Conservation (phyloP, 2,329 filamentous ascomycete genomes). For the Dactylellina haptotyla region DNA sequence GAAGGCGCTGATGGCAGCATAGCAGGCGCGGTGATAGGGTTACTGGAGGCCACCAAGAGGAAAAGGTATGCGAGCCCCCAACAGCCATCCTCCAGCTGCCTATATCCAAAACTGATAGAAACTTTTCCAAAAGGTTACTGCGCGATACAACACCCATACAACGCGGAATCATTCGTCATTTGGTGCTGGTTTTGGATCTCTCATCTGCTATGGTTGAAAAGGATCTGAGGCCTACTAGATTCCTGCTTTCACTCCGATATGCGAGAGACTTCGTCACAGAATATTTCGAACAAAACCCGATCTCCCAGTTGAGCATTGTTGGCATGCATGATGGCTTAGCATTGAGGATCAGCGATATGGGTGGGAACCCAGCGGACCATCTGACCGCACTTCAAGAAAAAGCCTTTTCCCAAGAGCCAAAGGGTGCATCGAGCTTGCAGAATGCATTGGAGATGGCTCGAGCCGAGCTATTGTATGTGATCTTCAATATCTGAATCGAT, state of each 20-base stretch:
- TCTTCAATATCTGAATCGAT: neutral
- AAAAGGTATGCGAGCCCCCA: conserved; percentile 66
- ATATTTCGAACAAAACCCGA: conserved; percentile 98
- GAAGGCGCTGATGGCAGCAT: conserved; percentile 83
- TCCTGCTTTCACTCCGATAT: conserved; percentile 82
- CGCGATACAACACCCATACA: conserved; percentile 96
- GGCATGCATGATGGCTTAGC: conserved; percentile 94
- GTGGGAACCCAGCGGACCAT: conserved; percentile 89
- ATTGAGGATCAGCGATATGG: conserved; percentile 84
- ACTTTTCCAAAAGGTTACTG: conserved; percentile 69
- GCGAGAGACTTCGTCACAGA: conserved; percentile 88
- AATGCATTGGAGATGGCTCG: conserved; percentile 96
- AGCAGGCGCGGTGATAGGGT: conserved; percentile 74
- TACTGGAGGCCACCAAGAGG: conserved; percentile 84
- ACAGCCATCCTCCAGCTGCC: conserved; percentile 2
- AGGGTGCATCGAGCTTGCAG: conserved; percentile 83
- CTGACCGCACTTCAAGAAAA: conserved; percentile 75
- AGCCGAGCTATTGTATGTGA: conserved; percentile 79
- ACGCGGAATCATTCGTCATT: conserved; percentile 95
- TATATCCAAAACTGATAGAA: too few relatives aligned
- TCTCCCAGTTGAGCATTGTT: conserved; percentile 90
- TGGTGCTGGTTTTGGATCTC: conserved; percentile 90
- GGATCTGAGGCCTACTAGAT: conserved; percentile 87
- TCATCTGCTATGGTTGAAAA: conserved; percentile 95
- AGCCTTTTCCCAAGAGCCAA: conserved; percentile 73